phyloP scores from a whole-genome alignment of 768 basidiomycete genomes.

The Rhodotorula graminis region DNA sequence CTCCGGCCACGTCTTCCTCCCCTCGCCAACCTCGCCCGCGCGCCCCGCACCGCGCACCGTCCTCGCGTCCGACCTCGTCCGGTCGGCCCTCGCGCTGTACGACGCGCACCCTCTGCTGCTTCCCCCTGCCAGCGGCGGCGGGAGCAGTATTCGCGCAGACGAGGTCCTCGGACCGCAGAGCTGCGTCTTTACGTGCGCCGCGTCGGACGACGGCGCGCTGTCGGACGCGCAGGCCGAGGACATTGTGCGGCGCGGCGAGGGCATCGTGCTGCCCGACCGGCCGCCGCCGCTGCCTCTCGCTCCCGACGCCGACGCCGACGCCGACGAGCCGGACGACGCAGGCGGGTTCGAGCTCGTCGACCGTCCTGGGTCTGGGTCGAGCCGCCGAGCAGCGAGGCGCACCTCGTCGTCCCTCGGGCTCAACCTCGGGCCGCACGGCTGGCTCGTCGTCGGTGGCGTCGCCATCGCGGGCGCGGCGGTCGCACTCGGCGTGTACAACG shows the following conservation, averaged over 20 bases:
- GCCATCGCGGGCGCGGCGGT: conserved; percentile 31
- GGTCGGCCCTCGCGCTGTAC: conserved; percentile 32
- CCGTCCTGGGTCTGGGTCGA: no score
- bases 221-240: conserved; percentile 12
- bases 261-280: neutral
- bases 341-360: conserved; percentile 18
- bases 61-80: conserved; percentile 44
- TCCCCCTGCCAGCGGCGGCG: neutral
- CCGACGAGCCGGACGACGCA: neutral
- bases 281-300: neutral
- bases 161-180: conserved; percentile 32
- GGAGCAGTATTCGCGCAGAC: neutral
- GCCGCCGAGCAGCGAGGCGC: neutral
- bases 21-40: conserved; percentile 33
- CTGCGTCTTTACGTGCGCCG: conserved; percentile 34
- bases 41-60: conserved; percentile 43
- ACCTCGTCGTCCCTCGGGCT: neutral
- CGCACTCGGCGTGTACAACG: conserved; percentile 16
- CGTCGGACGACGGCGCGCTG: neutral
- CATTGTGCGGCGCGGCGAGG: conserved; percentile 2
- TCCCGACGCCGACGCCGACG: neutral
- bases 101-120: conserved; percentile 2
- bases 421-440: conserved; percentile 30
- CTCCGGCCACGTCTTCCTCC: conserved; percentile 6
- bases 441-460: conserved; percentile 26